These are phyloP conservation scores for Coniochaeta ligniaria DNA, from an alignment of 2,329 filamentous ascomycete genomes.

Conservation along the genomic window DNA sequence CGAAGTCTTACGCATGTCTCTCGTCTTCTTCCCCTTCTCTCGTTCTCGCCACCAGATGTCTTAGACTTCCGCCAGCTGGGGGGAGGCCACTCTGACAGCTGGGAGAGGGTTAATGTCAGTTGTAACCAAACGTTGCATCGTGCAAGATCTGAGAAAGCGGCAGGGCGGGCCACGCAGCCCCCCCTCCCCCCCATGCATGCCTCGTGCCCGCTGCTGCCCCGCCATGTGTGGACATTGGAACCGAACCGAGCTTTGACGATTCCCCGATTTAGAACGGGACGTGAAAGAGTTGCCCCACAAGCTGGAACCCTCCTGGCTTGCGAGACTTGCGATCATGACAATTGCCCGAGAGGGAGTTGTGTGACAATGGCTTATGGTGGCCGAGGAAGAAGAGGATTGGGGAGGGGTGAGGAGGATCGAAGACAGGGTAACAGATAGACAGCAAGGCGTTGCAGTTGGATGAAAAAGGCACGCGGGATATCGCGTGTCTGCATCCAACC, in stretches of 20 bases:
- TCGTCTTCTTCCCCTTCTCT: neutral
- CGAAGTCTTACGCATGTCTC: neutral
- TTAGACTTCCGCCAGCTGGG: neutral
- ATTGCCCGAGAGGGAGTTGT: neutral
- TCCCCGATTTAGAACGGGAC: conserved; percentile 1
- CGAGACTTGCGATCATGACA: neutral
- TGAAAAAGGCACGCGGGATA: neutral
- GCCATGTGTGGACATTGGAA: neutral
- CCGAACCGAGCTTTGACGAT: neutral
- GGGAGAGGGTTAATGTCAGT: neutral
- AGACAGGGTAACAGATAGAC: neutral
- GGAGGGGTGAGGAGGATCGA: neutral
- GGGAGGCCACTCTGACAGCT: neutral
- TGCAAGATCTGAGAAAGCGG: neutral
- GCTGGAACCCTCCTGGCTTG: neutral
- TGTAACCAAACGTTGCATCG: neutral
- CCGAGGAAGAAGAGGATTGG: neutral
- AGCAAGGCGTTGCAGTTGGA: neutral
- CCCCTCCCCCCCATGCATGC: neutral
- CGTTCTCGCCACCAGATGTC: neutral
- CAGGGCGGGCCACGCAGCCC: neutral
- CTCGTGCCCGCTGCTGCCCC: neutral
- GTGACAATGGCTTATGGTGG: neutral
- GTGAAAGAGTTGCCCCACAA: neutral
- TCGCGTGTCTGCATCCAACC: neutral